These are phyloP conservation scores for Aspergillus carbonarius DNA, from an alignment of 2,329 filamentous ascomycete genomes.

Conservation along the genomic window DNA sequence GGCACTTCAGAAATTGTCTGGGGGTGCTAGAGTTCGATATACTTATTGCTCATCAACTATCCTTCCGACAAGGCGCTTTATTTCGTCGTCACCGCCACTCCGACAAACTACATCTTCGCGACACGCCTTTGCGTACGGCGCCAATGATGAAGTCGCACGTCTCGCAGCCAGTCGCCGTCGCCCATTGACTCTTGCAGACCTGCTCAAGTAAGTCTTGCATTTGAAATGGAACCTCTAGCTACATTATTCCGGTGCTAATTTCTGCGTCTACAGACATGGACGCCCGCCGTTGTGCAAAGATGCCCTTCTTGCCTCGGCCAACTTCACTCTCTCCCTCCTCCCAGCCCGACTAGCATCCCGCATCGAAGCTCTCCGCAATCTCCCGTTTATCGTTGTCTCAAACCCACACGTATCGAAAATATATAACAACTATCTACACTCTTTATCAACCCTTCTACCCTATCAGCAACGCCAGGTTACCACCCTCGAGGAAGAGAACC, in stretches of 20 bases:
- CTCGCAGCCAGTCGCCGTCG: slow-evolving; percentile 78
- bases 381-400: slow-evolving; percentile 97
- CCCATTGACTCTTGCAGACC: slow-evolving; percentile 78
- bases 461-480: slow-evolving; percentile 73
- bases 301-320: slow-evolving; percentile 83
- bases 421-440: slow-evolving; percentile 94
- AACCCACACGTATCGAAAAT: slow-evolving; percentile 93
- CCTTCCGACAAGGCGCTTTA: slow-evolving; percentile 12
- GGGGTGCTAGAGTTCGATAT: slow-evolving; percentile 9
- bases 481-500: slow-evolving; percentile 80
- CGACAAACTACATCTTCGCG: slow-evolving; percentile 42
- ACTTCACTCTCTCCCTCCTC: slow-evolving; percentile 90
- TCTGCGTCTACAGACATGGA: slow-evolving; percentile 57
- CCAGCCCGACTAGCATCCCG: slow-evolving; percentile 90
- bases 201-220: slow-evolving; percentile 62
- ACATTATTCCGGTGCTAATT: neutral
- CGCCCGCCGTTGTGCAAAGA: slow-evolving; percentile 78
- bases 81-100: slow-evolving; percentile 19
- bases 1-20: slow-evolving; percentile 12
- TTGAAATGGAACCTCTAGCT: neutral
- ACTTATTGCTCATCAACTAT: neutral
- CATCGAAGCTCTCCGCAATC: slow-evolving; percentile 86
- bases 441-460: slow-evolving; percentile 82
- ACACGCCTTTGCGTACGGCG: slow-evolving; percentile 52
- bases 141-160: slow-evolving; percentile 73